Percentiles rank a stretch among this genome's conserved stretches.
Evolutionary conservation across 2,329 filamentous ascomycete species (phyloP).

Genomic region (Sclerotinia subarctica): DNA sequence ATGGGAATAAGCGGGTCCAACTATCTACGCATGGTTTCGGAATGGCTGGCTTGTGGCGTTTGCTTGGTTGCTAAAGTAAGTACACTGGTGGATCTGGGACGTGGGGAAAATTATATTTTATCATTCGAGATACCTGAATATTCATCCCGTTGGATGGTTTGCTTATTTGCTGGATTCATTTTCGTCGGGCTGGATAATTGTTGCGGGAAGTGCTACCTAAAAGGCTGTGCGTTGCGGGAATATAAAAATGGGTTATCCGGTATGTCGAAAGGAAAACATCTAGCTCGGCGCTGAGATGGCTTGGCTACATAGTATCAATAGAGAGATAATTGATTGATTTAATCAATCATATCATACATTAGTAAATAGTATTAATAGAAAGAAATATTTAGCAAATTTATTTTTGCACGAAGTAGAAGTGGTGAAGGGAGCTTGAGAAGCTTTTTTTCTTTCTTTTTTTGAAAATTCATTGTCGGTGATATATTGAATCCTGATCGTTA

Average conservation of each 20-base stretch:
- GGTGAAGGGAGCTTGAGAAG: not conserved
- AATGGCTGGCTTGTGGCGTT: slow-evolving; percentile 3
- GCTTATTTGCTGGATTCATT: slow-evolving; percentile 5
- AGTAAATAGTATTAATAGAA: slow-evolving; percentile 18
- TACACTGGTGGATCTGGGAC: not conserved
- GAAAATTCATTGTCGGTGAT: not conserved
- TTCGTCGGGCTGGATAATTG: not conserved
- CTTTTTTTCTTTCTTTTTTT: too few species aligned
- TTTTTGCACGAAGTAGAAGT: not conserved
- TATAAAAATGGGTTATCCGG: not conserved
- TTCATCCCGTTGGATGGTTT: slow-evolving; percentile 4
- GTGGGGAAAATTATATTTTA: slow-evolving; percentile 1
- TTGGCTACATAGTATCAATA: slow-evolving; percentile 2
- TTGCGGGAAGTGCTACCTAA: not conserved
- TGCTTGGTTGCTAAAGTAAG: slow-evolving; percentile 5
- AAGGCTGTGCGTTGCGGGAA: not conserved
- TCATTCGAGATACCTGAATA: slow-evolving; percentile 17
- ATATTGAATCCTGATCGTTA: not conserved
- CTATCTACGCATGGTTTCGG: not conserved
- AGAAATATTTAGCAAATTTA: not conserved
- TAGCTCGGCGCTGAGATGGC: not conserved
- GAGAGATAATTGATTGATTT: not conserved
- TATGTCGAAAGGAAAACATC: not conserved
- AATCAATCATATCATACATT: slow-evolving; percentile 9
- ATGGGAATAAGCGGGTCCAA: slow-evolving; percentile 15